Percentiles rank a stretch among this genome's conserved stretches.
Conservation (phyloP, 2,329 filamentous ascomycete species). For the Cercospora sp. region DNA sequence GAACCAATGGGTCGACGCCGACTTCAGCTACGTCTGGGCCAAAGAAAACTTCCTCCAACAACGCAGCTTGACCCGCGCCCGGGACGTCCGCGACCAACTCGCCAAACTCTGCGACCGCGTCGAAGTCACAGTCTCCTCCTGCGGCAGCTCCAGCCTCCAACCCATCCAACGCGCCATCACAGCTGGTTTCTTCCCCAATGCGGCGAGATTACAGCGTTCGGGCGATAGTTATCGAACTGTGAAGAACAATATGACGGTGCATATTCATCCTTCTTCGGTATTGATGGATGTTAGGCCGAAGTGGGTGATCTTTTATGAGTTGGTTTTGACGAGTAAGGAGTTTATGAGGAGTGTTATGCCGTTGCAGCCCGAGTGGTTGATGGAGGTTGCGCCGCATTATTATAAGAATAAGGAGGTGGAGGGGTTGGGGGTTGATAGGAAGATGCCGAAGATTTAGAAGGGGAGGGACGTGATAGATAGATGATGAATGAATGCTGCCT, state of each 20-base stretch:
- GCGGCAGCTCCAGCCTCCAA: slow-evolving; percentile 68
- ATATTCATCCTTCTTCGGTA: slow-evolving; percentile 85
- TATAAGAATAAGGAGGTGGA: slow-evolving; percentile 92
- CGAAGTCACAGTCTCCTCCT: slow-evolving; percentile 68
- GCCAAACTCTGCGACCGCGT: slow-evolving; percentile 90
- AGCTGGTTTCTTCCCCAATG: slow-evolving; percentile 92
- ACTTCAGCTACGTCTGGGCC: slow-evolving; percentile 84
- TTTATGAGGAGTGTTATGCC: slow-evolving; percentile 89
- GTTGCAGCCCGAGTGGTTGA: slow-evolving; percentile 79
- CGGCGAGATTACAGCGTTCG: slow-evolving; percentile 76
- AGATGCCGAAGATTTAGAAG: slow-evolving; percentile 61
- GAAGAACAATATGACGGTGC: slow-evolving; percentile 85
- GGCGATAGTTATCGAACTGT: slow-evolving; percentile 89
- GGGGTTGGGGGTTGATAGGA: slow-evolving; percentile 72
- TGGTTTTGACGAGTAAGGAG: slow-evolving; percentile 82
- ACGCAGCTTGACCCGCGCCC: slow-evolving; percentile 79
- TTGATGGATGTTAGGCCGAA: slow-evolving; percentile 78
- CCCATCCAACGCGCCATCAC: slow-evolving; percentile 87
- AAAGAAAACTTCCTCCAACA: slow-evolving; percentile 94
- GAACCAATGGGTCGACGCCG: slow-evolving; percentile 92
- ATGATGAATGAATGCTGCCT: not conserved
- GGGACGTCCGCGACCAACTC: slow-evolving; percentile 90
- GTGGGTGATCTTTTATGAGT: slow-evolving; percentile 84
- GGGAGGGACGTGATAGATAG: not conserved
- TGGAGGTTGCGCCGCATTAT: slow-evolving; percentile 89